phyloP scores from a whole-genome alignment of 2,329 filamentous ascomycete species.

The Fusarium sp. region DNA sequence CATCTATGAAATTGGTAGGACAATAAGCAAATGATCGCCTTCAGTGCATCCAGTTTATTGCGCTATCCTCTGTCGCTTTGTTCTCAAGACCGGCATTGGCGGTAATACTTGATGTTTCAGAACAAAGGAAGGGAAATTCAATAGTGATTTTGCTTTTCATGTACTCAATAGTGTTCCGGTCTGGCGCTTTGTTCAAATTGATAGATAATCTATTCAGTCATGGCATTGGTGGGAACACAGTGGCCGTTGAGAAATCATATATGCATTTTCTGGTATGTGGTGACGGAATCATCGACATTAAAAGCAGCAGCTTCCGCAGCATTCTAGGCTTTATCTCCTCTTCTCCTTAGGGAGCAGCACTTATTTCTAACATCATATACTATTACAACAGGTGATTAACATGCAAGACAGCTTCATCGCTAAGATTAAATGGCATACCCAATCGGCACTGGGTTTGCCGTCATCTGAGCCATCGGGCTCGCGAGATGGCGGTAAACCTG shows the following conservation, averaged over 20 bases:
- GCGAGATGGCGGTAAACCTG: background rate
- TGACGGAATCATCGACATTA: background rate
- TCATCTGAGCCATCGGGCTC: background rate
- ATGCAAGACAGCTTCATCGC: background rate
- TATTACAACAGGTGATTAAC: background rate
- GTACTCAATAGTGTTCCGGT: background rate
- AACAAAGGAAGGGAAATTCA: background rate
- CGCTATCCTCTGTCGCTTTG: background rate
- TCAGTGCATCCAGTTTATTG: background rate
- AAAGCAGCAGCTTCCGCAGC: background rate
- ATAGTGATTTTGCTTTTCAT: background rate
- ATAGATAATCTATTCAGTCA: background rate
- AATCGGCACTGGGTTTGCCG: background rate
- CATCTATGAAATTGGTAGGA: slow-evolving; percentile 5
- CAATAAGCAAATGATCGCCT: background rate
- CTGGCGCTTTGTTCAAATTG: slow-evolving; percentile 5
- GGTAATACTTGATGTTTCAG: too few species aligned
- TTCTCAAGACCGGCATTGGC: background rate
- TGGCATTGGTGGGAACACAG: background rate
- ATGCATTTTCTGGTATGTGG: background rate
- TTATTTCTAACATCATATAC: background rate
- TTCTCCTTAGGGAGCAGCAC: background rate
- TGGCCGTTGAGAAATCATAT: background rate
- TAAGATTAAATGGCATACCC: background rate
- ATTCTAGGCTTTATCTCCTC: background rate